phyloP scores from a whole-genome alignment of 2,329 filamentous ascomycete genomes.

The Paraphaeosphaeria minitans region DNA sequence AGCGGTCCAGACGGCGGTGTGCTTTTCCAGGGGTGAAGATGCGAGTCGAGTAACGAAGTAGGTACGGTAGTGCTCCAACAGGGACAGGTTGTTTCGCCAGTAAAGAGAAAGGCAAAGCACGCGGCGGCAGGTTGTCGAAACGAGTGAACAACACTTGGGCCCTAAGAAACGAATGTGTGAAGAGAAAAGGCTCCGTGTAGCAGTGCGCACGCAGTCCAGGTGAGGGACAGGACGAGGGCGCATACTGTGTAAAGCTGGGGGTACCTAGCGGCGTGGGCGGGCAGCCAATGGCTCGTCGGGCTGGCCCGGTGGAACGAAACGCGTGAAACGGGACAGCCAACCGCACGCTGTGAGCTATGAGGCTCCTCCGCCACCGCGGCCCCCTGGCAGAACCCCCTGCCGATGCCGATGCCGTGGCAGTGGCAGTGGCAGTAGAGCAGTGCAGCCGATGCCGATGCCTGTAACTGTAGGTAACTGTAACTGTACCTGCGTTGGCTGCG shows the following conservation, averaged over 20 bases:
- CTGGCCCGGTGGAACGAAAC: slow-evolving; percentile 14
- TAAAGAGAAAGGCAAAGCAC: slow-evolving; percentile 14
- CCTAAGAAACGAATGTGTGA: slow-evolving; percentile 32
- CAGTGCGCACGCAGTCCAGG: slow-evolving; percentile 24
- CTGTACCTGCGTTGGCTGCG: background rate
- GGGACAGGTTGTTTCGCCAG: slow-evolving; percentile 14
- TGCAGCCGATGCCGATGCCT: background rate
- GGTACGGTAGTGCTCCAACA: slow-evolving; percentile 6
- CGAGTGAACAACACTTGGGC: slow-evolving; percentile 40
- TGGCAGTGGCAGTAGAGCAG: background rate
- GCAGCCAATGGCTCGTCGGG: slow-evolving; percentile 10
- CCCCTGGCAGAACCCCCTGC: background rate
- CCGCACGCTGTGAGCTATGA: background rate
- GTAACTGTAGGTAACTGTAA: background rate
- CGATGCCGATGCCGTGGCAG: background rate
- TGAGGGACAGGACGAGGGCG: slow-evolving; percentile 29
- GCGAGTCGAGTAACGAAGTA: slow-evolving; percentile 10
- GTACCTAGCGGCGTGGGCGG: slow-evolving; percentile 3
- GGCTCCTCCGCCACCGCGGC: slow-evolving; percentile 6
- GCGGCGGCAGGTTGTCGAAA: slow-evolving; percentile 34
- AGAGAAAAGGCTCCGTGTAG: slow-evolving; percentile 21
- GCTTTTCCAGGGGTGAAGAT: background rate
- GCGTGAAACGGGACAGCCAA: slow-evolving; percentile 12
- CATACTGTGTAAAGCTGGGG: slow-evolving; percentile 31
- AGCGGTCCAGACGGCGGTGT: background rate